These are phyloP conservation scores for Rhizophagus sp. DNA, from an alignment of 192 early-diverging fungal species.

Conservation along the genomic window DNA sequence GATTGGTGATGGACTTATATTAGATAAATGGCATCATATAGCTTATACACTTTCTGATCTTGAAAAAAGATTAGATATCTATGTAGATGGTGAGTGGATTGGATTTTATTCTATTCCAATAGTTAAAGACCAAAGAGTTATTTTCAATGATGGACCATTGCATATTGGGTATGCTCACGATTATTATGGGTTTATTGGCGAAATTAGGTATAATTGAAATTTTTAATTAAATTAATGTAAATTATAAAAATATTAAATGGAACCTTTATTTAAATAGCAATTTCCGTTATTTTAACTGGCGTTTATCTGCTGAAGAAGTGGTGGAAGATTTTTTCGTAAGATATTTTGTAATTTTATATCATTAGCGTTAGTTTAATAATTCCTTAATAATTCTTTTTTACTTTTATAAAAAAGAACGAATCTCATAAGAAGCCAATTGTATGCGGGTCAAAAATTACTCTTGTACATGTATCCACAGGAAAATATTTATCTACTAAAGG, in stretches of 20 bases:
- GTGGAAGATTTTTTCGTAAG: conserved; percentile 15
- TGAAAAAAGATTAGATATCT: conserved; percentile 19
- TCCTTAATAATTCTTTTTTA: too few species aligned
- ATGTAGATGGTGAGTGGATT: conserved; percentile 4
- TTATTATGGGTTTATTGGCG: not conserved
- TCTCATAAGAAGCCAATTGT: not conserved
- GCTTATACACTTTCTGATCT: conserved; percentile 18
- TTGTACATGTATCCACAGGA: not conserved
- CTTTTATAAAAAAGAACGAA: not conserved
- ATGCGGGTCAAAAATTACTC: not conserved
- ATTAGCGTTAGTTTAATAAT: too few species aligned
- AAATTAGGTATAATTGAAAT: conserved; percentile 16
- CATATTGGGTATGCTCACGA: not conserved
- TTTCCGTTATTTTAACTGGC: conserved; percentile 31
- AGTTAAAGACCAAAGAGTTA: not conserved
- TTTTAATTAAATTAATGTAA: not conserved
- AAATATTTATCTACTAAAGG: not conserved
- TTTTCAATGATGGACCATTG: conserved; percentile 16
- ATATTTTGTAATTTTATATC: not conserved
- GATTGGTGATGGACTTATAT: not conserved
- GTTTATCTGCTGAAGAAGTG: conserved; percentile 27
- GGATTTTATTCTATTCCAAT: not conserved
- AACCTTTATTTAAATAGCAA: conserved; percentile 16
- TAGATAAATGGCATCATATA: conserved; percentile 25
- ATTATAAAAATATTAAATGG: not conserved